Evolutionary conservation across 2,329 filamentous ascomycete genomes (phyloP).

Genomic region (Microcyclosporella mali): DNA sequence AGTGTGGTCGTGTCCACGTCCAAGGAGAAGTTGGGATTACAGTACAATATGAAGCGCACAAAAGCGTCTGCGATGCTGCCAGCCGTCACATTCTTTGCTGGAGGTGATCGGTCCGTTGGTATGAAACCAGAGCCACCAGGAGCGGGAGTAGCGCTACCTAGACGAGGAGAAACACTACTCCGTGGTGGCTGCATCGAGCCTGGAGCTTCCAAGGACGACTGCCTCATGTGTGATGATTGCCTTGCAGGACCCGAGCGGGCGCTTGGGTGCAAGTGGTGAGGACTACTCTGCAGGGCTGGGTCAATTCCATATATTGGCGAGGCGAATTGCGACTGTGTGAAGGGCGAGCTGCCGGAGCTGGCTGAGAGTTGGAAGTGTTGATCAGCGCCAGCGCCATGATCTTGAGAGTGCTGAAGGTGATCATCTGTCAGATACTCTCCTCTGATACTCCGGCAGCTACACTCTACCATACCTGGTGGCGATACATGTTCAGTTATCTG

Average conservation of each 20-base stretch:
- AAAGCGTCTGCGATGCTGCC: constrained; percentile 75
- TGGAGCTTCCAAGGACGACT: constrained; percentile 11
- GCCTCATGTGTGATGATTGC: constrained; percentile 9
- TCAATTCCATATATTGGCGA: constrained; percentile 24
- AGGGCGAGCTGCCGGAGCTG: constrained; percentile 15
- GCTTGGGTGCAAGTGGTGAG: constrained; percentile 17
- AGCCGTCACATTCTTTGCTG: constrained; percentile 61
- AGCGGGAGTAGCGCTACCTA: constrained; percentile 14
- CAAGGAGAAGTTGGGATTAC: constrained; percentile 74
- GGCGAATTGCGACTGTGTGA: constrained; percentile 18
- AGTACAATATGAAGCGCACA: constrained; percentile 78
- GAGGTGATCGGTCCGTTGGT: constrained; percentile 52
- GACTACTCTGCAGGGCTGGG: constrained; percentile 19
- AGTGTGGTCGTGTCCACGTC: constrained; percentile 64
- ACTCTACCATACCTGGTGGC: constrained; percentile 16
- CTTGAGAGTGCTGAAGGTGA: not conserved
- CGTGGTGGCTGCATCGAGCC: constrained; percentile 23
- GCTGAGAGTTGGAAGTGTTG: constrained; percentile 19
- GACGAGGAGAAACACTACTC: constrained; percentile 17
- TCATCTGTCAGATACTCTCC: too few relatives aligned
- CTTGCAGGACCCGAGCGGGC: constrained; percentile 1
- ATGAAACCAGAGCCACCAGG: constrained; percentile 20
- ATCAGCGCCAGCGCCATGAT: constrained; percentile 19
- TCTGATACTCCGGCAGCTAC: not conserved
- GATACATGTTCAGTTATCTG: constrained; percentile 15